phyloP scores from a whole-genome alignment of 1,139 yeast species.

The Nakaseomyces bracarensis region DNA sequence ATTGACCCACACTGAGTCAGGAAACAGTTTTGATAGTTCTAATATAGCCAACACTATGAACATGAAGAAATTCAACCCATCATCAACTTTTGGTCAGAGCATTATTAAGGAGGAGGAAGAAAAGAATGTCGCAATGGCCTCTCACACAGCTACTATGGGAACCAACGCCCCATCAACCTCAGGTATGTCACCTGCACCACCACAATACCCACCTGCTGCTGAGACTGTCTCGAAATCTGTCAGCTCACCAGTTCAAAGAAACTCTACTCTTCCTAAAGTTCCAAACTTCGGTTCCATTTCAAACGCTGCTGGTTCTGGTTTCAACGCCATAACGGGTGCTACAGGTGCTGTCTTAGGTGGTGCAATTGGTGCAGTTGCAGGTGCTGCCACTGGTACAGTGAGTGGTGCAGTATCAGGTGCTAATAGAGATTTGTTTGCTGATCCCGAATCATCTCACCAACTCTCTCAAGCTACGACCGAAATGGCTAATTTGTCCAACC shows the following conservation, averaged over 20 bases:
- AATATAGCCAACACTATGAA: constrained; percentile 18
- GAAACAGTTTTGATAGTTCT: constrained; percentile 16
- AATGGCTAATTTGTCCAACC: constrained; percentile 79
- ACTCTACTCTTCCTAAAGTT: constrained; percentile 25
- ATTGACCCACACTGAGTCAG: constrained; percentile 16
- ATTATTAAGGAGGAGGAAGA: constrained; percentile 38
- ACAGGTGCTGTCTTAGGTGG: constrained; percentile 14
- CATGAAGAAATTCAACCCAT: constrained; percentile 37
- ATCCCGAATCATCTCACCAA: constrained; percentile 52
- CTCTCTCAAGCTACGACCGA: constrained; percentile 76
- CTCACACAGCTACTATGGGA: constrained; percentile 5
- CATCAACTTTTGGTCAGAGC: constrained; percentile 53
- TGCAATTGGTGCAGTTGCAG: constrained; percentile 12
- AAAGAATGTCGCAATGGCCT: constrained; percentile 7
- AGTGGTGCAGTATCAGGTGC: constrained; percentile 11
- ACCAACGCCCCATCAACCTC: constrained; percentile 15
- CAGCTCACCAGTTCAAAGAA: constrained; percentile 26
- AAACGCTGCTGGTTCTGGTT: constrained; percentile 12
- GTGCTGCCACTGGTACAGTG: constrained; percentile 12
- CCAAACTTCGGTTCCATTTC: constrained; percentile 27
- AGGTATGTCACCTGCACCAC: constrained; percentile 19
- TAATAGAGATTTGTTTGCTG: constrained; percentile 49
- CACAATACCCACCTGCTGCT: constrained; percentile 10
- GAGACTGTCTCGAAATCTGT: constrained; percentile 17
- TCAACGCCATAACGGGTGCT: constrained; percentile 13